These are phyloP conservation scores for Leptodontidium sp. DNA, from an alignment of 2,329 filamentous ascomycete species.

Conservation along the genomic window DNA sequence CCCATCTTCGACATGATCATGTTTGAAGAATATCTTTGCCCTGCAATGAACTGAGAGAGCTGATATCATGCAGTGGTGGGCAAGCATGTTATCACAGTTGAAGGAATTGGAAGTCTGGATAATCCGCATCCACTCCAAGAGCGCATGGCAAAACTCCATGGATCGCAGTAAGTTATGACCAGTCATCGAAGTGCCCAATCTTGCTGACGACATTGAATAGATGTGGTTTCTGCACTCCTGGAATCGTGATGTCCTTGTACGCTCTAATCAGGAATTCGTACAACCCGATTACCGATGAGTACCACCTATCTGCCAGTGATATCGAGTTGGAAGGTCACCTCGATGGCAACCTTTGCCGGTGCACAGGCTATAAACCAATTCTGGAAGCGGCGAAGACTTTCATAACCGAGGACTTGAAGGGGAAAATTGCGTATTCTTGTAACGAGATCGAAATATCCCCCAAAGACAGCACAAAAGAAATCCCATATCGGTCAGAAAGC, in stretches of 20 bases:
- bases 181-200: neutral
- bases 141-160: conserved; percentile 86
- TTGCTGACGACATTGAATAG: conserved; percentile 21
- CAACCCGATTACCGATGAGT: conserved; percentile 56
- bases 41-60: conserved; percentile 57
- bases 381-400: conserved; percentile 93
- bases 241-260: conserved; percentile 97
- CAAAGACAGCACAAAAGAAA: conserved; percentile 22
- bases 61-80: conserved; percentile 75
- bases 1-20: neutral
- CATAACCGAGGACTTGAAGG: conserved; percentile 52
- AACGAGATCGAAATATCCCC: conserved; percentile 55
- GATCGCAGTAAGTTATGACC: conserved; percentile 73
- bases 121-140: conserved; percentile 89
- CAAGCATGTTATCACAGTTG: conserved; percentile 96
- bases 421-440: conserved; percentile 66
- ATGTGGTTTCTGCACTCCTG: conserved; percentile 83
- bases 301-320: conserved; percentile 68
- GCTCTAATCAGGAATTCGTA: conserved; percentile 86
- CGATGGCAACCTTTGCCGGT: conserved; percentile 92
- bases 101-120: conserved; percentile 88
- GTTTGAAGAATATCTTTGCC: neutral
- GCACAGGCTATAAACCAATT: conserved; percentile 92
- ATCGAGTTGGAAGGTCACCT: conserved; percentile 83
- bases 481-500: conserved; percentile 38